These are phyloP conservation scores for Hylodesmum podocarpum DNA, from an alignment of 306 rosid genomes.

Conservation along the genomic window DNA sequence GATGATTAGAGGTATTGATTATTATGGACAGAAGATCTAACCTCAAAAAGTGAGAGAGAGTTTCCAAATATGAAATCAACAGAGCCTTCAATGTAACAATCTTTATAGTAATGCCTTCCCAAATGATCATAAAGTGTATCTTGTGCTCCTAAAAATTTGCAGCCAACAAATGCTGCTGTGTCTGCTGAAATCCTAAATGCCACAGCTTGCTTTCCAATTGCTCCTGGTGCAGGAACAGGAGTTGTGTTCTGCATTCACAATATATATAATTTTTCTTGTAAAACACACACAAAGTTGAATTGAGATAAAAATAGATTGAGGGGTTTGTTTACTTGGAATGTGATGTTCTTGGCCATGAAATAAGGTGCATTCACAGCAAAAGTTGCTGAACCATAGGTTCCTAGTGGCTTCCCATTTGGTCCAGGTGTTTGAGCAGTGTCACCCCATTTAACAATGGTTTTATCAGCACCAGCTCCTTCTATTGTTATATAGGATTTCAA, in stretches of 20 bases:
- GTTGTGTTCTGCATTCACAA: conserved; percentile 64
- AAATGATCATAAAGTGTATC: conserved; percentile 90
- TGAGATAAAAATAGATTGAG: background rate
- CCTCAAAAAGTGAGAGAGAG: conserved; percentile 83
- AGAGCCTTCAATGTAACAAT: conserved; percentile 97
- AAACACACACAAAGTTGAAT: background rate
- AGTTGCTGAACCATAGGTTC: conserved; percentile 86
- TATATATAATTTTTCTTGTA: background rate
- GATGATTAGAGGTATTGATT: background rate
- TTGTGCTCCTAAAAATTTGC: conserved; percentile 91
- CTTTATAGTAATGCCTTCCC: conserved; percentile 93
- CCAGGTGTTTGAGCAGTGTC: conserved; percentile 94
- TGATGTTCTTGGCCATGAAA: conserved; percentile 92
- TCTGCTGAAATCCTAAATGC: conserved; percentile 95
- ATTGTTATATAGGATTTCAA: conserved; percentile 82
- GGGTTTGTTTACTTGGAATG: conserved; percentile 60
- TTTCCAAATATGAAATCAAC: conserved; percentile 99
- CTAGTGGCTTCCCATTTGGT: conserved; percentile 68
- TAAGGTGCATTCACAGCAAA: conserved; percentile 89
- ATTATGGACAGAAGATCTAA: conserved; percentile 14
- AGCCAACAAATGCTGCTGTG: conserved; percentile 71
- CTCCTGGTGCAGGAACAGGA: conserved; percentile 87
- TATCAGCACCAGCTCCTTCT: conserved; percentile 89
- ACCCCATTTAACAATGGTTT: conserved; percentile 94
- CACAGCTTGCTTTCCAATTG: conserved; percentile 84